Percentiles rank a stretch among this genome's conserved stretches.
Evolutionary conservation across 176 grass and related monocot species (phyloP).

Genomic region (sorghum (Sorghum bicolor)): DNA sequence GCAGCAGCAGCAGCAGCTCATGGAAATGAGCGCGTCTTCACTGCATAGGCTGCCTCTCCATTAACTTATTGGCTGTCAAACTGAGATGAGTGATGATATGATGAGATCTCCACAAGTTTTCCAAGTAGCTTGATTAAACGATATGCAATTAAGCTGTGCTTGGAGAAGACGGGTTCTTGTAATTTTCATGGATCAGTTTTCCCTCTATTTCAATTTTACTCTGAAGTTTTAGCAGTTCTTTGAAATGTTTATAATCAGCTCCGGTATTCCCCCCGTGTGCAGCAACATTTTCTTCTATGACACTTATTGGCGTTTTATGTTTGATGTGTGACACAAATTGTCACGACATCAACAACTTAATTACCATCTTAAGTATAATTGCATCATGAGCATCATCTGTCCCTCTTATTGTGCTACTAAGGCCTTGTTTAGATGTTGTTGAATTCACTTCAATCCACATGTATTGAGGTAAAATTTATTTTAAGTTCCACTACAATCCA

Average conservation of each 20-base stretch:
- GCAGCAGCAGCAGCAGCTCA: slow-evolving; percentile 38
- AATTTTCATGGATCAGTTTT: slow-evolving; percentile 16
- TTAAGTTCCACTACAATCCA: too few species aligned
- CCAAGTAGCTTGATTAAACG: slow-evolving; percentile 36
- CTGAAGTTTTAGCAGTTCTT: not conserved
- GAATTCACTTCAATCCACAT: too few species aligned
- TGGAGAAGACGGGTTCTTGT: not conserved
- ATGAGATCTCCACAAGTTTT: slow-evolving; percentile 41
- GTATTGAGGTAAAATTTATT: too few species aligned
- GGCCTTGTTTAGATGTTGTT: too few species aligned
- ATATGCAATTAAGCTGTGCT: not conserved
- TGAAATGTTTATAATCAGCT: not conserved
- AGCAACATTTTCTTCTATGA: not conserved
- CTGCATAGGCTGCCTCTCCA: slow-evolving; percentile 60
- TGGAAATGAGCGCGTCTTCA: slow-evolving; percentile 46
- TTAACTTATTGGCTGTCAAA: slow-evolving; percentile 41
- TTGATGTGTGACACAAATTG: too few species aligned
- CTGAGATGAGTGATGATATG: slow-evolving; percentile 13
- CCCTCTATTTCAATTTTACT: not conserved
- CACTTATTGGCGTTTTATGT: too few species aligned
- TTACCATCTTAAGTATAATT: too few species aligned
- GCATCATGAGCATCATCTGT: too few species aligned
- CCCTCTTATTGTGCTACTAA: too few species aligned
- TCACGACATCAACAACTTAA: too few species aligned
- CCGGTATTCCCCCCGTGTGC: not conserved